Percentiles rank a stretch among this genome's conserved stretches.
phyloP scores from a whole-genome alignment of 23 red algal species.

The Cyanidiococcus yangmingshanensis region DNA sequence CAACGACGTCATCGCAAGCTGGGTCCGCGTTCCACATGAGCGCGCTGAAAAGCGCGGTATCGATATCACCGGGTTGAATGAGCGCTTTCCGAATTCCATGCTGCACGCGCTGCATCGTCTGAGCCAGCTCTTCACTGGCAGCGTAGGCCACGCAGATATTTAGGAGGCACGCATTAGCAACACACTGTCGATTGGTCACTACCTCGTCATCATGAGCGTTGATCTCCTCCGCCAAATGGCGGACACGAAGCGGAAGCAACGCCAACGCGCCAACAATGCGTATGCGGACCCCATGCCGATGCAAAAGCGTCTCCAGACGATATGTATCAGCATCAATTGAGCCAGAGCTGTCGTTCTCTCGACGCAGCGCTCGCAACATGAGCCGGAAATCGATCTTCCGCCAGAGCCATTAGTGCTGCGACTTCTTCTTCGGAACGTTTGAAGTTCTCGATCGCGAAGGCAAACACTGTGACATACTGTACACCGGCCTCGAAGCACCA shows the following conservation, averaged over 20 bases:
- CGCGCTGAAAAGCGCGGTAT: slow-evolving; percentile 30
- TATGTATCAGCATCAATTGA: neutral
- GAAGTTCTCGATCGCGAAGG: slow-evolving; percentile 94
- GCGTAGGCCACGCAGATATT: slow-evolving; percentile 91
- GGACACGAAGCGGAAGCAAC: slow-evolving; percentile 27
- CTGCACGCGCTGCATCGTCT: slow-evolving; percentile 29
- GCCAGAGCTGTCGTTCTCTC: neutral
- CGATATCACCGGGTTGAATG: neutral
- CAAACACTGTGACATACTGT: slow-evolving; percentile 62
- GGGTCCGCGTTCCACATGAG: slow-evolving; percentile 36
- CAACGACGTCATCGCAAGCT: neutral
- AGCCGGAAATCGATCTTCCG: slow-evolving; percentile 38
- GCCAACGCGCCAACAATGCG: slow-evolving; percentile 45
- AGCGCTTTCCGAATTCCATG: slow-evolving; percentile 4
- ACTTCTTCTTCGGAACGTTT: slow-evolving; percentile 55
- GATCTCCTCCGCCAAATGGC: slow-evolving; percentile 13
- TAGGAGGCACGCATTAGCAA: slow-evolving; percentile 38
- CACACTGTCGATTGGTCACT: slow-evolving; percentile 33
- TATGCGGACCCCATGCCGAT: slow-evolving; percentile 39
- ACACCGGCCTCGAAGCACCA: slow-evolving; percentile 76
- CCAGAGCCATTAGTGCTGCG: slow-evolving; percentile 43
- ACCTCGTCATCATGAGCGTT: slow-evolving; percentile 20
- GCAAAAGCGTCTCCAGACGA: slow-evolving; percentile 19
- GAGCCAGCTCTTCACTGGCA: slow-evolving; percentile 52
- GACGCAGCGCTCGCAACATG: neutral